phyloP scores from a whole-genome alignment of 1,284 basidiomycete genomes.

The Ceraceosorus guamensis region DNA sequence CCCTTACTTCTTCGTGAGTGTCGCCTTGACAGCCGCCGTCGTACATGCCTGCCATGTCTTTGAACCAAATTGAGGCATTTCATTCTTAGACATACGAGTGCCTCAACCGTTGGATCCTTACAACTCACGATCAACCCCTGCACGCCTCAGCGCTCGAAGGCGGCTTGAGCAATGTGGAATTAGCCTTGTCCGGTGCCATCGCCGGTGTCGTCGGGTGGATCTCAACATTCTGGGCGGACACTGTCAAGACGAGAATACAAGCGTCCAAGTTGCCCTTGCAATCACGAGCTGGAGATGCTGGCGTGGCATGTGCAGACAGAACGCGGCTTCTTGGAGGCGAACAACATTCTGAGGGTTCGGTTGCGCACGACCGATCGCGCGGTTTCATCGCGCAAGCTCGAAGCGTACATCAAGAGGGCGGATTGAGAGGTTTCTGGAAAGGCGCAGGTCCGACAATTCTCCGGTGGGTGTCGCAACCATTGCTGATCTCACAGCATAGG shows the following conservation, averaged over 20 bases:
- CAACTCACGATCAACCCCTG: not conserved
- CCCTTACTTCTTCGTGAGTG: conserved; percentile 30
- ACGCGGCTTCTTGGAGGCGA: conserved; percentile 15
- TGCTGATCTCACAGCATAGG: not conserved
- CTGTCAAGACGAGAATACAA: conserved; percentile 41
- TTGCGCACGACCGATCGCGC: not conserved
- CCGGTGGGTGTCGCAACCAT: not conserved
- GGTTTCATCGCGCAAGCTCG: not conserved
- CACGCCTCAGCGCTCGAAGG: not conserved
- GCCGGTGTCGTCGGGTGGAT: conserved; percentile 40
- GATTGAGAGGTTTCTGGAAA: conserved; percentile 27
- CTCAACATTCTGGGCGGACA: conserved; percentile 39
- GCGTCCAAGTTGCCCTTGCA: conserved; percentile 7
- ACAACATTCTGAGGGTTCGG: conserved; percentile 12
- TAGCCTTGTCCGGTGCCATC: conserved; percentile 31
- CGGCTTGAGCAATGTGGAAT: conserved; percentile 17
- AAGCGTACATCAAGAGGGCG: conserved; percentile 13
- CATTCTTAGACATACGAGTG: conserved; percentile 21
- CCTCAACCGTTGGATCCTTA: conserved; percentile 19
- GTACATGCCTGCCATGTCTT: not conserved
- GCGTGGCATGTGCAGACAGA: not conserved
- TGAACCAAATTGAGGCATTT: not conserved
- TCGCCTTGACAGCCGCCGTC: not conserved
- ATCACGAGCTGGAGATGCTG: not conserved
- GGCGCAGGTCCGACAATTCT: conserved; percentile 35